A percentile compares a stretch with the other conserved stretches of the same genome.
Evolutionary conservation across 208 protist genomes (phyloP).

Genomic region (Trypanosoma cruzi): DNA sequence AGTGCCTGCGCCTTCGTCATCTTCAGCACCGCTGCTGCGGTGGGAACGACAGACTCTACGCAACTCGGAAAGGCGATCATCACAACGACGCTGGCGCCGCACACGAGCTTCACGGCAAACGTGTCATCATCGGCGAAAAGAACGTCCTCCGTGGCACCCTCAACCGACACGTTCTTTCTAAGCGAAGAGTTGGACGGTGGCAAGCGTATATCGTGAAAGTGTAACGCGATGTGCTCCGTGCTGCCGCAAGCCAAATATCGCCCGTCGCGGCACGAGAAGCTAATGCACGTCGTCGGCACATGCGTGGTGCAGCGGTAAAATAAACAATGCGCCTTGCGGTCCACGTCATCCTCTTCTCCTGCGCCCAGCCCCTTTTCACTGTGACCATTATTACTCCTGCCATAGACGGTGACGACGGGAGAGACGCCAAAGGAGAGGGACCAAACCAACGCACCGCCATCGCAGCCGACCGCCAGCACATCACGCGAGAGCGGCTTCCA

Average conservation of each 20-base stretch:
- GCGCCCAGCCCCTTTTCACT: not conserved
- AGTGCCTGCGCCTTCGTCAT: conserved; percentile 50
- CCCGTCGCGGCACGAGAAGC: conserved; percentile 53
- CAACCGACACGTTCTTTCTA: conserved; percentile 33
- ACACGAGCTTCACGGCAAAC: conserved; percentile 60
- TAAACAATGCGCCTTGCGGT: conserved; percentile 39
- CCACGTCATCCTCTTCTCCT: not conserved
- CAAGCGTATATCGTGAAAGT: conserved; percentile 60
- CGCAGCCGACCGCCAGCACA: conserved; percentile 74
- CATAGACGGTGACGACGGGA: conserved; percentile 1
- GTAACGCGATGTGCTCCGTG: conserved; percentile 39
- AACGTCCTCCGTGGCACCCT: conserved; percentile 57
- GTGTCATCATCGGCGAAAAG: conserved; percentile 72
- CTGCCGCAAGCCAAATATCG: conserved; percentile 70
- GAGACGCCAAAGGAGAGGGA: conserved; percentile 35
- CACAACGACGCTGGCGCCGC: conserved; percentile 42
- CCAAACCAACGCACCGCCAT: conserved; percentile 77
- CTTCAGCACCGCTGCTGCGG: conserved; percentile 56
- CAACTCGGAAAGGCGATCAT: conserved; percentile 39
- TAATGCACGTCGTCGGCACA: conserved; percentile 46
- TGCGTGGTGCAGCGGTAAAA: conserved; percentile 61
- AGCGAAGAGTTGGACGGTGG: conserved; percentile 26
- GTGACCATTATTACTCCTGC: conserved; percentile 11
- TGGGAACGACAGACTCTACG: conserved; percentile 32
- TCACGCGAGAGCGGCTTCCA: conserved; percentile 77